phyloP scores from a whole-genome alignment of 495 filamentous ascomycete genomes.

The Parathielavia hyrcaniae region DNA sequence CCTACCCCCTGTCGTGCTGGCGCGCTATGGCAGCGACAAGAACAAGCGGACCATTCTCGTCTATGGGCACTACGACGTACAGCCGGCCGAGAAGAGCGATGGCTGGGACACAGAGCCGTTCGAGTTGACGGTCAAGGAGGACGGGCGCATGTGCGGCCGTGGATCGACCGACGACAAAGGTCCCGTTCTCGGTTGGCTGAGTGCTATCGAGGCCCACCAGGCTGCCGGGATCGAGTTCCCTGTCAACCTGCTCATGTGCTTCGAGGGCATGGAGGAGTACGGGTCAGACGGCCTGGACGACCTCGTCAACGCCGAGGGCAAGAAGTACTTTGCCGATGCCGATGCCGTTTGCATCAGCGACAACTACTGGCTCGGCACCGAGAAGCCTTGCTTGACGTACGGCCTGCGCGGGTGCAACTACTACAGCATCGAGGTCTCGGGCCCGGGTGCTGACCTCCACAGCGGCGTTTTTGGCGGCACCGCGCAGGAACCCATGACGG shows the following conservation, averaged over 20 bases:
- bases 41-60: slow-evolving; percentile 91
- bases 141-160: slow-evolving; percentile 91
- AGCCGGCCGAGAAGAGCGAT: slow-evolving; percentile 87
- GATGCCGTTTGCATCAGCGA: slow-evolving; percentile 98
- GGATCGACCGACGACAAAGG: slow-evolving; percentile 98
- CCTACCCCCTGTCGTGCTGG: slow-evolving; percentile 86
- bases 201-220: slow-evolving; percentile 94
- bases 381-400: slow-evolving; percentile 97
- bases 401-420: slow-evolving; percentile 97
- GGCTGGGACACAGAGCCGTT: slow-evolving; percentile 98
- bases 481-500: slow-evolving; percentile 97
- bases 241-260: slow-evolving; percentile 98
- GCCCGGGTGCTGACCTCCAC: slow-evolving; percentile 90
- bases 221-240: slow-evolving; percentile 90
- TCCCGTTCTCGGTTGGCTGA: slow-evolving; percentile 94
- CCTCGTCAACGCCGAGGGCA: slow-evolving; percentile 80
- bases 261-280: slow-evolving; percentile 99
- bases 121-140: slow-evolving; percentile 74
- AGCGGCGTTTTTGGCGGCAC: slow-evolving; percentile 94
- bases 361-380: slow-evolving; percentile 99
- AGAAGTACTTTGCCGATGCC: slow-evolving; percentile 86
- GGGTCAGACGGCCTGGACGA: slow-evolving; percentile 95
- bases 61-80: slow-evolving; percentile 98
- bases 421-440: slow-evolving; percentile 81
- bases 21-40: slow-evolving; percentile 82